A percentile compares a stretch with the other conserved stretches of the same genome.
Evolutionary conservation across 140 eudicot species (phyloP).

Genomic region (Flaveria floridana): DNA sequence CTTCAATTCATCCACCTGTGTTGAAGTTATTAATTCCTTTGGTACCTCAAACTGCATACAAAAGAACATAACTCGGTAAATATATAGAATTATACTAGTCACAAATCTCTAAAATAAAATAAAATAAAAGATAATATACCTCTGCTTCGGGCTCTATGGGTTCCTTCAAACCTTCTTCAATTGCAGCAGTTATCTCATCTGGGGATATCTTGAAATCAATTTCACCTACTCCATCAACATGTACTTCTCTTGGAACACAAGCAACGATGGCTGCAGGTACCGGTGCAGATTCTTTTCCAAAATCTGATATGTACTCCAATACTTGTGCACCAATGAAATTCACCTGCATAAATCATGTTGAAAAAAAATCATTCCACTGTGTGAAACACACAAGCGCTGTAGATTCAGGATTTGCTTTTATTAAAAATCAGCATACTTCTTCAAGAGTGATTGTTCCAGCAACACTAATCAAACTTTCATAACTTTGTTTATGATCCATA

Average conservation of each 20-base stretch:
- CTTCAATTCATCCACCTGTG: constrained; percentile 59
- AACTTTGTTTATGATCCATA: constrained; percentile 97
- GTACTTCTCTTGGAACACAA: constrained; percentile 89
- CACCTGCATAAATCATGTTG: constrained; percentile 50
- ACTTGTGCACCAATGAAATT: constrained; percentile 83
- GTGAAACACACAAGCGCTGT: not conserved
- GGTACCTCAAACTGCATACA: constrained; percentile 92
- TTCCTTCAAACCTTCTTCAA: constrained; percentile 79
- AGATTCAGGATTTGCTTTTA: not conserved
- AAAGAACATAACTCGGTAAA: not conserved
- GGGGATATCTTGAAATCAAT: constrained; percentile 81
- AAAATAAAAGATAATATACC: constrained; percentile 43
- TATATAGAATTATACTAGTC: not conserved
- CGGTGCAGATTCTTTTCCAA: constrained; percentile 90
- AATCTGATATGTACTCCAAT: constrained; percentile 87
- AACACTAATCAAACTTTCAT: constrained; percentile 82
- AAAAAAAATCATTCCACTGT: not conserved
- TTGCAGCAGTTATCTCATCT: constrained; percentile 72
- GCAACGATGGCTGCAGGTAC: constrained; percentile 96
- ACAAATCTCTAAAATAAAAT: too few relatives aligned
- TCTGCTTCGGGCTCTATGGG: constrained; percentile 97
- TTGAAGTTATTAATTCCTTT: constrained; percentile 64
- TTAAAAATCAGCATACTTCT: constrained; percentile 57
- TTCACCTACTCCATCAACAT: constrained; percentile 80
- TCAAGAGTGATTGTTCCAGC: constrained; percentile 92